Evolutionary conservation across 2,329 filamentous ascomycete species (phyloP).

Genomic region (Neopestalotiopsis sp.): DNA sequence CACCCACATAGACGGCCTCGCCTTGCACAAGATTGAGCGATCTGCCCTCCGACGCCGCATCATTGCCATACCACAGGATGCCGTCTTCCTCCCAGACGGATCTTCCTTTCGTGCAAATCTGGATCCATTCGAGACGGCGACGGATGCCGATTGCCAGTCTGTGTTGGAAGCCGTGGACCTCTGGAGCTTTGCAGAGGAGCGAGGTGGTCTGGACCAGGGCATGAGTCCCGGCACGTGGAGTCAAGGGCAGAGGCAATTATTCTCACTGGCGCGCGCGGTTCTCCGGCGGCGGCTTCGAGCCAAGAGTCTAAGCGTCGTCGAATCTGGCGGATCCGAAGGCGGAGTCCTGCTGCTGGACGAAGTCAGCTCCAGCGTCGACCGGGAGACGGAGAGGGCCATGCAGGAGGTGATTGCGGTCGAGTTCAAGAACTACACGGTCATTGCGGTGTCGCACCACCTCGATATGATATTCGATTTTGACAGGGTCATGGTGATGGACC

Average conservation of each 20-base stretch:
- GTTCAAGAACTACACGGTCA: conserved; percentile 56
- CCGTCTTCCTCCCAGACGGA: conserved; percentile 46
- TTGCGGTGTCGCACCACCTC: conserved; percentile 47
- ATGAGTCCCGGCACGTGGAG: conserved; percentile 50
- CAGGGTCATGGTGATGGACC: conserved; percentile 51
- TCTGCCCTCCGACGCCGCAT: conserved; percentile 42
- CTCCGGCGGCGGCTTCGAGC: conserved; percentile 29
- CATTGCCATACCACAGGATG: conserved; percentile 49
- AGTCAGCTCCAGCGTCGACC: conserved; percentile 38
- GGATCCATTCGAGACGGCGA: conserved; percentile 34
- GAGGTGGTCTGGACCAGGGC: conserved; percentile 31
- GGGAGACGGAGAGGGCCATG: conserved; percentile 36
- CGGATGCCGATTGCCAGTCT: conserved; percentile 26
- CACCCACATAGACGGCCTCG: conserved; percentile 41
- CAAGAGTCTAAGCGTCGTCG: conserved; percentile 29
- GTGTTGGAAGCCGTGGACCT: conserved; percentile 32
- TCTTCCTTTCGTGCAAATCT: conserved; percentile 40
- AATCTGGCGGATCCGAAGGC: conserved; percentile 28
- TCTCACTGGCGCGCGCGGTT: conserved; percentile 33
- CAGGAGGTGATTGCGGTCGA: conserved; percentile 37
- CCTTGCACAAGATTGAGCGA: conserved; percentile 38
- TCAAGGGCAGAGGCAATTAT: conserved; percentile 52
- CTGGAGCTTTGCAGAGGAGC: conserved; percentile 28
- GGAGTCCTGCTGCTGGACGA: conserved; percentile 39
- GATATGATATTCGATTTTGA: conserved; percentile 56